Evolutionary conservation across 768 basidiomycete species (phyloP), one percentile per base, ranked within the genome.

Genomic region (Heimioporus sp.): DNA sequence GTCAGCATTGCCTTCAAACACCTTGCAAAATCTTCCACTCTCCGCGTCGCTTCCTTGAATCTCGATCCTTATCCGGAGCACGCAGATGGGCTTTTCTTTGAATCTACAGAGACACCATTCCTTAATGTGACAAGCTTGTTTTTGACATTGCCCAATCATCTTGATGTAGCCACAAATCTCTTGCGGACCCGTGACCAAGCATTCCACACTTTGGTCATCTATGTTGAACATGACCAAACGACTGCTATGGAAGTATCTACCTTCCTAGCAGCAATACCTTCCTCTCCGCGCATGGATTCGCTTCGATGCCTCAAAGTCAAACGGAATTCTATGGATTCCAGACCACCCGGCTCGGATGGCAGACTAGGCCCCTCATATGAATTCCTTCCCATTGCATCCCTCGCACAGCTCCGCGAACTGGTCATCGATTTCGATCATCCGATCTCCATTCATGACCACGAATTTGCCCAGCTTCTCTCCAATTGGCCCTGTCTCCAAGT

Each of bases 351-450:
- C n/a, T 24, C 21, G 8, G 17, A n/a, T 9, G 34, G 16, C 16
- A 16, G 6, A 9, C 38, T 34, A 16, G 21, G 21, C n/a, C 34
- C 54, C n/a, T 46, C 52, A 0, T 40, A 47, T 5, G 34, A 51
- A 5, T 44, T 47, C 6, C 34, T 1, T n/a, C 53, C 46, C 16
- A 37, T 49, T 19, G 12, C 9, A 15, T 39, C 56, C n/a, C 34
- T 57, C 10, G 21, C 36, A 7, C 32, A 49, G n/a, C 53, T 57
- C 17, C 48, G 35, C 8, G 11, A 20, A 12, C 41, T 54, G 21
- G 31, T 43, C 1, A 47, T 54, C 17, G 2, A 43, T 17, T 16
- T 46, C 2, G 32, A 40, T 21, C 16, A 44, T 24, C 45, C 36
- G 2, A 35, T 38, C 12, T 24, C 41, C 3, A 24, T 56, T 10